Evolutionary conservation across 2,329 filamentous ascomycete species (phyloP).

Genomic region (Clathrospora elynae): DNA sequence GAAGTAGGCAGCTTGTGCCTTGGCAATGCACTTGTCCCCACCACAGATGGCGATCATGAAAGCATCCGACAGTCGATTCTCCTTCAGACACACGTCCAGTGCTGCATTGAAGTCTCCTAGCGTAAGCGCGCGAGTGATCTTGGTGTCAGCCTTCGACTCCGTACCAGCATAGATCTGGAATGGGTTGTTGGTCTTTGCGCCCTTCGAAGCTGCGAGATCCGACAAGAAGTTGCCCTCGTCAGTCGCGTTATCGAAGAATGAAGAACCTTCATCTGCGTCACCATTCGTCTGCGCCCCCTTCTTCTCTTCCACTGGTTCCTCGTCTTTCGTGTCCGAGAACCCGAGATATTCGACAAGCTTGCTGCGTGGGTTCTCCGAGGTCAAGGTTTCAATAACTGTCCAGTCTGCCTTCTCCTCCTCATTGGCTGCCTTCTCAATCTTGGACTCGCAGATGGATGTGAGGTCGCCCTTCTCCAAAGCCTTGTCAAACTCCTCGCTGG

Average conservation of each 20-base stretch:
- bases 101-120: slow-evolving; percentile 90
- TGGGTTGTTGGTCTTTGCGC: slow-evolving; percentile 88
- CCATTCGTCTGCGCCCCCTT: slow-evolving; percentile 53
- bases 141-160: slow-evolving; percentile 83
- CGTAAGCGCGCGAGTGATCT: slow-evolving; percentile 85
- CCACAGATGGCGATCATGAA: slow-evolving; percentile 98
- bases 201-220: slow-evolving; percentile 83
- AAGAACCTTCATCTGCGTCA: slow-evolving; percentile 59
- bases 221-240: slow-evolving; percentile 83
- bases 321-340: slow-evolving; percentile 67
- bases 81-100: slow-evolving; percentile 83
- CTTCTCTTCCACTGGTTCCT: slow-evolving; percentile 32
- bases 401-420: slow-evolving; percentile 96
- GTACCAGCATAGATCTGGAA: slow-evolving; percentile 86
- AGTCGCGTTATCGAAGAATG: slow-evolving; percentile 76
- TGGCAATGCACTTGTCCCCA: slow-evolving; percentile 89
- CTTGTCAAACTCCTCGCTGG: slow-evolving; percentile 85
- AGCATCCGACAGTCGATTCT: slow-evolving; percentile 90
- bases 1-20: slow-evolving; percentile 90
- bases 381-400: slow-evolving; percentile 89
- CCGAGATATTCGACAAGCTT: slow-evolving; percentile 88
- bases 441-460: slow-evolving; percentile 75
- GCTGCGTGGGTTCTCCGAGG: slow-evolving; percentile 81
- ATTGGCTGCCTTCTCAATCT: slow-evolving; percentile 73
- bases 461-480: slow-evolving; percentile 80